phyloP scores from a whole-genome alignment of 805 yeast genomes.

The Candida stauntonica region DNA sequence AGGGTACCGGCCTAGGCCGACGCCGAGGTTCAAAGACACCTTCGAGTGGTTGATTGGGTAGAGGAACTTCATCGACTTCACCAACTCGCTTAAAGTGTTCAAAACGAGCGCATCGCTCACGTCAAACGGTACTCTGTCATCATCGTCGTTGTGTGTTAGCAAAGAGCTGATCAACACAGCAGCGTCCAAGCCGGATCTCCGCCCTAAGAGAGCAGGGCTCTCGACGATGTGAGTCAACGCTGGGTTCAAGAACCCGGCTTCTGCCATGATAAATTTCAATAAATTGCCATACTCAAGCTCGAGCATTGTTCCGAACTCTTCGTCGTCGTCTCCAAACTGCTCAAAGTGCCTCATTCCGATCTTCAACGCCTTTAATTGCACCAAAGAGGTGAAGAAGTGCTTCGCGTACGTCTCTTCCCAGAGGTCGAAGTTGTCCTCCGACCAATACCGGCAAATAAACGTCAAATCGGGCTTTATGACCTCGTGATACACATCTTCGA shows the following conservation, averaged over 20 bases:
- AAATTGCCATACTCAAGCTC: conserved; percentile 23
- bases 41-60: conserved; percentile 70
- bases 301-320: conserved; percentile 19
- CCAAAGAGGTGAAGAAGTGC: conserved; percentile 77
- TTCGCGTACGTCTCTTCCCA: conserved; percentile 84
- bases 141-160: conserved; percentile 43
- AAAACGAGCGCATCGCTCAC: conserved; percentile 53
- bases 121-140: conserved; percentile 53
- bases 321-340: conserved; percentile 29
- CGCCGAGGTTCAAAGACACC: conserved; percentile 38
- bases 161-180: conserved; percentile 53
- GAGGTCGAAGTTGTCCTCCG: conserved; percentile 66
- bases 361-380: conserved; percentile 66
- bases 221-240: conserved; percentile 59
- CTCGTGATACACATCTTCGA: conserved; percentile 38
- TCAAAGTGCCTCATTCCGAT: conserved; percentile 45
- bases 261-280: conserved; percentile 25
- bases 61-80: conserved; percentile 63
- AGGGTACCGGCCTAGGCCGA: conserved; percentile 87
- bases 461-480: conserved; percentile 66
- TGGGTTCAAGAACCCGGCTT: conserved; percentile 34
- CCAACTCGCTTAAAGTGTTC: conserved; percentile 59
- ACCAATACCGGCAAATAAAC: conserved; percentile 63
- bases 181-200: conserved; percentile 72
- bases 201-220: conserved; percentile 48